phyloP scores from a whole-genome alignment of 1,139 yeast genomes.

The Pichia terricola region DNA sequence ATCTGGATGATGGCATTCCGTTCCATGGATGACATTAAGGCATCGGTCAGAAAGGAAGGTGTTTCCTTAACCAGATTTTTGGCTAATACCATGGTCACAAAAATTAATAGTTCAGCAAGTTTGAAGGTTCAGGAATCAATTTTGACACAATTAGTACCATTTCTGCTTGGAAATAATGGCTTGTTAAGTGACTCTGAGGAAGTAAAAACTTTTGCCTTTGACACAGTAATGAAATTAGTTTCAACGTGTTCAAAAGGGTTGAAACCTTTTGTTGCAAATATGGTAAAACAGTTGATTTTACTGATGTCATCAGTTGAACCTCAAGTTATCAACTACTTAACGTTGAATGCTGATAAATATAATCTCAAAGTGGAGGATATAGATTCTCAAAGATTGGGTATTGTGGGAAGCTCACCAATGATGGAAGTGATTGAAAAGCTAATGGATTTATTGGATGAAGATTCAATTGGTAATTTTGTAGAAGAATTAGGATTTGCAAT shows the following conservation, averaged over 20 bases:
- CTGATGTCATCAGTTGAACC: constrained; percentile 88
- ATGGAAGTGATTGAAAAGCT: constrained; percentile 79
- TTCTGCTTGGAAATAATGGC: constrained; percentile 71
- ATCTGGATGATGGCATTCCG: constrained; percentile 89
- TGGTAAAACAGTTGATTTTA: constrained; percentile 59
- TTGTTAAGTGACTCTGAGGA: constrained; percentile 81
- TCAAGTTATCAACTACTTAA: constrained; percentile 75
- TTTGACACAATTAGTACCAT: constrained; percentile 62
- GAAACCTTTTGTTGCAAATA: constrained; percentile 56
- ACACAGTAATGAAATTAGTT: constrained; percentile 62
- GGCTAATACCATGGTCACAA: constrained; percentile 52
- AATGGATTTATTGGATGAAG: constrained; percentile 47
- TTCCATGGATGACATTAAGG: constrained; percentile 88
- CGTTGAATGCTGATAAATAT: constrained; percentile 83
- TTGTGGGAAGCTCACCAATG: constrained; percentile 75
- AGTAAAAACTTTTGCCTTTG: constrained; percentile 64
- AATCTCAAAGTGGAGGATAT: constrained; percentile 62
- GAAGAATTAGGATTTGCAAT: constrained; percentile 39
- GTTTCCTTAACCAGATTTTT: constrained; percentile 55
- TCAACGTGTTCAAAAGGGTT: constrained; percentile 50
- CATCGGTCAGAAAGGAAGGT: constrained; percentile 83
- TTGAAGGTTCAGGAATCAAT: constrained; percentile 40
- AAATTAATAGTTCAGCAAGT: constrained; percentile 29
- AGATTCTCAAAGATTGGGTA: constrained; percentile 68
- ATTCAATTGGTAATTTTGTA: constrained; percentile 43